These are phyloP conservation scores for Aspergillus fumigatiaffinis DNA, from an alignment of 2,329 filamentous ascomycete species.

Conservation along the genomic window DNA sequence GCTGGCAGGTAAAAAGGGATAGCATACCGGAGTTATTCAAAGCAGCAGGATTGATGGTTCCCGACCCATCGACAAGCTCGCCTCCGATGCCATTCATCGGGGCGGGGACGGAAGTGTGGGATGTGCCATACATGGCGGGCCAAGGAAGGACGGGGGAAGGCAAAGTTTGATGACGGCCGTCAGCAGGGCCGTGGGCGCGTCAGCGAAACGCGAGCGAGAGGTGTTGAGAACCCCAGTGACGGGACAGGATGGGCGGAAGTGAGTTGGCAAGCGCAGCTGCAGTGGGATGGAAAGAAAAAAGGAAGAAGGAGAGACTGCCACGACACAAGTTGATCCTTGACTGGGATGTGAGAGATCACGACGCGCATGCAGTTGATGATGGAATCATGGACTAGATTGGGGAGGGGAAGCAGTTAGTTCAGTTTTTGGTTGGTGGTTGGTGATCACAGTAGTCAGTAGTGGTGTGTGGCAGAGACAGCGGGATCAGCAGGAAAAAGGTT, in stretches of 20 bases:
- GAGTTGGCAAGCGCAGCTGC: conserved; percentile 12
- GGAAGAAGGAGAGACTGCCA: conserved; percentile 13
- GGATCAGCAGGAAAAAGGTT: conserved; percentile 24
- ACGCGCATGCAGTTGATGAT: conserved; percentile 26
- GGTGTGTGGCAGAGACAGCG: conserved; percentile 10
- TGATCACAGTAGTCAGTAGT: background rate
- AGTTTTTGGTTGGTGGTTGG: background rate
- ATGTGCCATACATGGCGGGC: conserved; percentile 46
- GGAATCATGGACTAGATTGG: conserved; percentile 18
- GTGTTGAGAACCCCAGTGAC: conserved; percentile 14
- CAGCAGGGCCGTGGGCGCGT: conserved; percentile 32
- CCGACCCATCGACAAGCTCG: conserved; percentile 65
- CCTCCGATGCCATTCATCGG: conserved; percentile 62
- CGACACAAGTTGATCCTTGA: conserved; percentile 16
- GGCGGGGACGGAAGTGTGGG: conserved; percentile 52
- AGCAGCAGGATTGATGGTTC: conserved; percentile 86
- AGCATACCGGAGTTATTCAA: conserved; percentile 71
- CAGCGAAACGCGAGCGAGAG: conserved; percentile 23
- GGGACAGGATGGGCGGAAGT: conserved; percentile 10
- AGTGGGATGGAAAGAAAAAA: conserved; percentile 9
- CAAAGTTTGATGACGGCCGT: conserved; percentile 18
- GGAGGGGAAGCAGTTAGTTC: conserved; percentile 20
- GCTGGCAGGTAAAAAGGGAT: conserved; percentile 4
- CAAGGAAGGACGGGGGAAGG: conserved; percentile 25
- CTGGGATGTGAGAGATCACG: conserved; percentile 11